Evolutionary conservation across 345 rosid genomes (phyloP).

Genomic region (Cardamine resedifolia): DNA sequence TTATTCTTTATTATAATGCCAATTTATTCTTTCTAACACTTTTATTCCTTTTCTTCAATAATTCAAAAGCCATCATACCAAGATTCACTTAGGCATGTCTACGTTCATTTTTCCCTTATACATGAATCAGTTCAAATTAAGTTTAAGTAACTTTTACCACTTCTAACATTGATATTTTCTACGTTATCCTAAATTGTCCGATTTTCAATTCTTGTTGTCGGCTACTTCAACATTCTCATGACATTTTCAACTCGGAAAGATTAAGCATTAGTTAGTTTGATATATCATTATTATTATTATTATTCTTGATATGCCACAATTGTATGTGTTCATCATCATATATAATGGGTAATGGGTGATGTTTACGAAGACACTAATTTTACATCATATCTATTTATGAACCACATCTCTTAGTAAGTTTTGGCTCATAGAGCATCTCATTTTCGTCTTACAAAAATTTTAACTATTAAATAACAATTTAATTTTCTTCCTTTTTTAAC

Average conservation of each 20-base stretch:
- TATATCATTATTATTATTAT: background rate
- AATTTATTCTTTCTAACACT: conserved; percentile 46
- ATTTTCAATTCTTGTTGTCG: conserved; percentile 26
- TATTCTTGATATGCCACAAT: background rate
- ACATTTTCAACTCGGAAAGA: background rate
- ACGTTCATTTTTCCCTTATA: conserved; percentile 25
- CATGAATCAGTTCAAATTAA: conserved; percentile 21
- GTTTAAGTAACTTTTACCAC: conserved; percentile 21
- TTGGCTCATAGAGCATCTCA: background rate
- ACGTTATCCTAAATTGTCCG: conserved; percentile 18
- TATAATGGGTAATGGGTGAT: background rate
- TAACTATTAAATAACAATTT: background rate
- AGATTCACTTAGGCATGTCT: conserved; percentile 53
- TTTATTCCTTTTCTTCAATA: conserved; percentile 60
- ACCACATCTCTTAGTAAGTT: background rate
- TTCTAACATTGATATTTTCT: background rate
- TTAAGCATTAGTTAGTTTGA: background rate
- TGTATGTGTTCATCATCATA: background rate
- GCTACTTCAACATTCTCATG: conserved; percentile 18
- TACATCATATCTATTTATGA: background rate
- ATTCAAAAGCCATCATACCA: conserved; percentile 54
- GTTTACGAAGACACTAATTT: background rate
- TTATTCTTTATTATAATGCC: conserved; percentile 57
- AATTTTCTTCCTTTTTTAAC: background rate
- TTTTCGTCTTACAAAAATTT: background rate